A percentile compares a stretch with the other conserved stretches of the same genome.
phyloP scores from a whole-genome alignment of 495 filamentous ascomycete species.

The Penicillium turbatum region DNA sequence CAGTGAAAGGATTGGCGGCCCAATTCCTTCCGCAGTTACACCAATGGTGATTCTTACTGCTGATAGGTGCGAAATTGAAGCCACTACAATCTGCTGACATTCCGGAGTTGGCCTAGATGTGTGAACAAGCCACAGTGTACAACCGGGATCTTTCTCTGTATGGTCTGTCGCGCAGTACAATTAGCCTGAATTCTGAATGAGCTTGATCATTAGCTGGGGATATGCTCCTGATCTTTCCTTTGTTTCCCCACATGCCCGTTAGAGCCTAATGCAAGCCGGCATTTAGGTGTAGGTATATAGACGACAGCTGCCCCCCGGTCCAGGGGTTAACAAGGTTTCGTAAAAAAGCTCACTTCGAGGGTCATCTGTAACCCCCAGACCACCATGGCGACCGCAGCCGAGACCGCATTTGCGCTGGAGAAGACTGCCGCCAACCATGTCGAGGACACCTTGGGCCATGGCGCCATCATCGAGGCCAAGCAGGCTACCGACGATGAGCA shows the following conservation, averaged over 20 bases:
- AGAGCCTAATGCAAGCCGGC: constrained; percentile 6
- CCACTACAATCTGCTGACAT: not conserved
- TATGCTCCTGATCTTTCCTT: not conserved
- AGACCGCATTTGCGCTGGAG: constrained; percentile 21
- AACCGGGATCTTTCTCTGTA: not conserved
- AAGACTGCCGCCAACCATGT: constrained; percentile 27
- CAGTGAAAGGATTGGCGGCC: not conserved
- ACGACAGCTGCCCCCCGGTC: not conserved
- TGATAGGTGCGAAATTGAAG: constrained; percentile 23
- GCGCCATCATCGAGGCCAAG: constrained; percentile 29
- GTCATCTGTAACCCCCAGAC: not conserved
- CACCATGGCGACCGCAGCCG: constrained; percentile 10
- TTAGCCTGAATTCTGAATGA: constrained; percentile 17
- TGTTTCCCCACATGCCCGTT: constrained; percentile 14
- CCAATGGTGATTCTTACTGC: not conserved
- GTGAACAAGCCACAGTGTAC: not conserved
- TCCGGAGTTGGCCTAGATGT: constrained; percentile 7
- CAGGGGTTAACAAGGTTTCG: not conserved
- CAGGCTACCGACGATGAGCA: constrained; percentile 35
- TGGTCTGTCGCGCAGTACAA: not conserved
- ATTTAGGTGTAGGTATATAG: constrained; percentile 7
- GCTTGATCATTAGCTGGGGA: not conserved
- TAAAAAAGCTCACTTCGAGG: not conserved
- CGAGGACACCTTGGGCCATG: constrained; percentile 23
- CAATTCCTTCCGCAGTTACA: not conserved